Evolutionary conservation across 768 basidiomycete genomes (phyloP), one percentile per base, ranked within the genome.

Genomic region (Galerina marginata): DNA sequence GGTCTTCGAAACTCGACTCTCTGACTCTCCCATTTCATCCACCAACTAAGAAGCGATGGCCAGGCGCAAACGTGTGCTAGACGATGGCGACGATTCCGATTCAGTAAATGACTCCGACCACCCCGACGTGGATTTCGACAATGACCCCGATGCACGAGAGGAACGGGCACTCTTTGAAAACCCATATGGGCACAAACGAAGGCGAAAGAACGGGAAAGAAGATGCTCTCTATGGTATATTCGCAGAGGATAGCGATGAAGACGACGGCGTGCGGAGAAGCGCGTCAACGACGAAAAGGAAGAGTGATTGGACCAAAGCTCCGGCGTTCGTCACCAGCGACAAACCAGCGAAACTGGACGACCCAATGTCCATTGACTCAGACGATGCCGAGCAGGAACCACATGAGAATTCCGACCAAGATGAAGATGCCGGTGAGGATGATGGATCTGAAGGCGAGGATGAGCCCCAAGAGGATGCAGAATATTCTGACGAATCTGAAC

Each of bases 151-250:
- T 68, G 80, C 79, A 11, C 82, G 85, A 37, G 93, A 86, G 37
- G 93, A 93, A 70, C 89, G 88, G 9, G 84, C 83, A 37, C 83
- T 92, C 7, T 92, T 92, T 71, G 83, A 88, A 68, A 84, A 92
- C 62, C 91, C 92, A 3, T 93, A 93, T 75, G 77, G 84, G 63
- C 78, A 83, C 66, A 93, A 92, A 70, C 83, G 86, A 56, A 81
- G 87, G 61, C 79, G 86, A 61, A 86, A 75, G 72, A 80, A 85
- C 58, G 86, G 79, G 25, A 89, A 88, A 69, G 90, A 94, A 56
- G 88, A 89, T 60, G 86, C 86, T 1, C 73, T 86, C n/a, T 92
- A 92, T 67, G 92, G 92, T 4, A 77, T 91, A 0, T 93, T 91
- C 73, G 90, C 77, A 2, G 85, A 87, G 4, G 86, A 90, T 55